Conservation (phyloP, 805 yeast genomes). For the Candida sonorensis region DNA sequence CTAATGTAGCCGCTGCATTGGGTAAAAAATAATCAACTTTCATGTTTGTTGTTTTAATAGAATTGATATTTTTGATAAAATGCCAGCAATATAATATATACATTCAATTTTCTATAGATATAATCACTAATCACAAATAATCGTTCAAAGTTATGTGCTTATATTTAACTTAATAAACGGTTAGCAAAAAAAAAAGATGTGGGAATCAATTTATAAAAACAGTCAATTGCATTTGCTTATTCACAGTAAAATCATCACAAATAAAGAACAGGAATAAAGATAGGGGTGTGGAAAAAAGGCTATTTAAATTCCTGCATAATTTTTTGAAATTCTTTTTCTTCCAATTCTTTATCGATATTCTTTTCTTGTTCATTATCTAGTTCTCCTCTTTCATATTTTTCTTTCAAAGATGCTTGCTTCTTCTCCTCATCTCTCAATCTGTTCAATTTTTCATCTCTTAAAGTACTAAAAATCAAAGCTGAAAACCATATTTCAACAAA, state of each 20-base stretch:
- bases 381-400: constrained; percentile 24
- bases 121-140: too few species aligned
- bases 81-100: background rate
- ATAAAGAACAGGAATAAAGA: too few species aligned
- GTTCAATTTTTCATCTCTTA: constrained; percentile 57
- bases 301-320: constrained; percentile 26
- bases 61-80: too few species aligned
- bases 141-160: too few species aligned
- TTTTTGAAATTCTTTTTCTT: constrained; percentile 24
- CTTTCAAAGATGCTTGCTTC: constrained; percentile 13
- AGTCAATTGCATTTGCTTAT: too few species aligned
- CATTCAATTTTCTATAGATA: background rate
- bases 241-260: background rate
- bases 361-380: constrained; percentile 14
- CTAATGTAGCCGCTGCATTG: constrained; percentile 61
- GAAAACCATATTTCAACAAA: constrained; percentile 68
- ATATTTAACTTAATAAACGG: too few species aligned
- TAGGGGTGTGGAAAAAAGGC: too few species aligned
- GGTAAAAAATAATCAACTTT: constrained; percentile 47
- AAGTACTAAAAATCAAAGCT: constrained; percentile 51
- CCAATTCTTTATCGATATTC: constrained; percentile 16
- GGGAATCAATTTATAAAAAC: too few species aligned
- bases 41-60: background rate
- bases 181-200: too few species aligned
- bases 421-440: constrained; percentile 26